phyloP scores from a whole-genome alignment of 83 land plant genomes.

The Thuja plicata region DNA sequence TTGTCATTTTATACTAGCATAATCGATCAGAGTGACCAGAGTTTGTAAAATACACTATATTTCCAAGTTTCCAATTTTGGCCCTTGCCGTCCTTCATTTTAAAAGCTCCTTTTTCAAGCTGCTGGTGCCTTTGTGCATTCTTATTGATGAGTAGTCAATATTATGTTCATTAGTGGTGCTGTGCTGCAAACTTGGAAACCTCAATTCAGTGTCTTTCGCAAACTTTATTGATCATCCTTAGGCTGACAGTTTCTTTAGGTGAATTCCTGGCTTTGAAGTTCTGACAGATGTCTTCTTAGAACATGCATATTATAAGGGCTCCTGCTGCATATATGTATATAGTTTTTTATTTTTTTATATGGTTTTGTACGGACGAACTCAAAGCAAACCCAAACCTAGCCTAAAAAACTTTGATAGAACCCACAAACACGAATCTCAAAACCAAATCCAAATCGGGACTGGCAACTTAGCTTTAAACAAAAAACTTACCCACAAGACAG shows the following conservation, averaged over 20 bases:
- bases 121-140: not conserved
- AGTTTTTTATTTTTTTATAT: too few species aligned
- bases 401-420: too few species aligned
- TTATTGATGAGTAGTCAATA: not conserved
- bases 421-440: too few species aligned
- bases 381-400: too few species aligned
- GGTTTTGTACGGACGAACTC: too few species aligned
- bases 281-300: not conserved
- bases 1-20: not conserved
- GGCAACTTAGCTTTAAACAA: too few species aligned
- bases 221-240: not conserved
- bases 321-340: too few species aligned
- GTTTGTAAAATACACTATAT: not conserved
- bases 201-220: not conserved
- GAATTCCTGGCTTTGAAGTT: not conserved
- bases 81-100: not conserved
- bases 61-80: not conserved
- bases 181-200: not conserved
- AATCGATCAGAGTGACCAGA: not conserved
- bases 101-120: not conserved
- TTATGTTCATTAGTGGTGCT: not conserved
- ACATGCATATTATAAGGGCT: slow-evolving; percentile 1
- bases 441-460: too few species aligned
- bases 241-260: not conserved
- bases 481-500: too few species aligned